Evolutionary conservation across 2,329 filamentous ascomycete genomes (phyloP), one percentile per base, ranked within the genome.

Genomic region (Fusarium nygamai): DNA sequence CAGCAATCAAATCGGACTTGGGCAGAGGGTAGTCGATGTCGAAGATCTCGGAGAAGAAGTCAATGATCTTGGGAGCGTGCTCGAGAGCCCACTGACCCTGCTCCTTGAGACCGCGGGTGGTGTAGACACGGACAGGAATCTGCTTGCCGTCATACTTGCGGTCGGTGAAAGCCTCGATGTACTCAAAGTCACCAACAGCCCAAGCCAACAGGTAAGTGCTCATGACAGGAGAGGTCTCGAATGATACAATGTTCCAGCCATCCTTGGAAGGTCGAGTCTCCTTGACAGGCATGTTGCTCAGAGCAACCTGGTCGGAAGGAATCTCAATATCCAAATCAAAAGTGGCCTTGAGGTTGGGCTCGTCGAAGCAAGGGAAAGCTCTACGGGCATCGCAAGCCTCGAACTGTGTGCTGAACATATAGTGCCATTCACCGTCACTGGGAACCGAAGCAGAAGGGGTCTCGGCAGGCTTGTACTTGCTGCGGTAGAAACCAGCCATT

Each of bases 301-400:
- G 87, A 20, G 95, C 96, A 46, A 94, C 92, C 83, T 96, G 93
- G 76, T 96, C 94, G 53, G 93, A 92, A 22, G 96, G 96, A 53
- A 98, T 89, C 85, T 98, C 96, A 72, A 99, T 93, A 79, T 95
- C 89, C 68, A 99, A 93, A 82, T 98, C 95, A 80, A 98, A 98
- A 6, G 95, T 96, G 17, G 96, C 94, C 85, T 99, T 99, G 74
- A 98, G 89, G 80, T 97, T 98, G 47, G 96, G 96, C 85, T 99
- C 96, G 81, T 99, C 96, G 80, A 98, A 98, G 86, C 96, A 99
- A 54, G 96, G 96, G 85, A 99, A 98, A 14, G 96, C 96, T 76
- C 95, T 90, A 74, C 96, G 92, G 71, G 96, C 96, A 84, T 99
- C 96, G 80, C 95, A 98, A 51, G 95, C 93, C 86, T 99, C 96